phyloP scores from a whole-genome alignment of 371 early-diverging fungal species.

The Apophysomyces variabilis region DNA sequence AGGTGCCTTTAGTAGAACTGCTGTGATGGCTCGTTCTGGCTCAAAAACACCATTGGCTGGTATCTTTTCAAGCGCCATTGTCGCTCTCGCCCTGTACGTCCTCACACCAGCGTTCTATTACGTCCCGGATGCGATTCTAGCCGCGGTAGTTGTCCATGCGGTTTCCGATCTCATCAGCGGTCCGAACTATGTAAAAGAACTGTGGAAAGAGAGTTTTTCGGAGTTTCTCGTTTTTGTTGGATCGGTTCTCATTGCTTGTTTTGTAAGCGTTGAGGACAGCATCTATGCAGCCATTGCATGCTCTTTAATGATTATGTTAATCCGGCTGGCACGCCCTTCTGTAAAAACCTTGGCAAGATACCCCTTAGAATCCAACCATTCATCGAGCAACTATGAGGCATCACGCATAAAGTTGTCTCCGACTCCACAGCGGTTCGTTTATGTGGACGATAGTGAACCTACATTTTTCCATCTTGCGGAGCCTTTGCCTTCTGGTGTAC shows the following conservation, averaged over 20 bases:
- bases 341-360: constrained; percentile 15
- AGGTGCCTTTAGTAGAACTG: constrained; percentile 89
- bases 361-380: not conserved
- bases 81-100: constrained; percentile 78
- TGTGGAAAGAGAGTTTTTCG: constrained; percentile 45
- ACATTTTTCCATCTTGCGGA: constrained; percentile 14
- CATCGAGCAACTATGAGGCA: not conserved
- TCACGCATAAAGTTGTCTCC: not conserved
- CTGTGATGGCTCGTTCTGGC: constrained; percentile 81
- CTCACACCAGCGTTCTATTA: constrained; percentile 86
- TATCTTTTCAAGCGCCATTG: constrained; percentile 72
- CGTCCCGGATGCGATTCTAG: constrained; percentile 79
- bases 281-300: constrained; percentile 31
- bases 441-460: constrained; percentile 27
- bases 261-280: constrained; percentile 40
- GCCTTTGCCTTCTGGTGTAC: constrained; percentile 24
- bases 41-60: constrained; percentile 84
- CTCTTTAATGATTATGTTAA: constrained; percentile 26
- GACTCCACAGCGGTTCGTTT: constrained; percentile 15
- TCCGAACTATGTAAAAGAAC: constrained; percentile 25
- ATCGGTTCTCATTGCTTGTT: constrained; percentile 64
- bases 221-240: constrained; percentile 54
- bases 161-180: constrained; percentile 61
- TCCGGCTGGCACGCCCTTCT: constrained; percentile 27
- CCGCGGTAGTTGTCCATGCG: constrained; percentile 82